Evolutionary conservation across 2,329 filamentous ascomycete genomes (phyloP).

Genomic region (Alternaria triticina): DNA sequence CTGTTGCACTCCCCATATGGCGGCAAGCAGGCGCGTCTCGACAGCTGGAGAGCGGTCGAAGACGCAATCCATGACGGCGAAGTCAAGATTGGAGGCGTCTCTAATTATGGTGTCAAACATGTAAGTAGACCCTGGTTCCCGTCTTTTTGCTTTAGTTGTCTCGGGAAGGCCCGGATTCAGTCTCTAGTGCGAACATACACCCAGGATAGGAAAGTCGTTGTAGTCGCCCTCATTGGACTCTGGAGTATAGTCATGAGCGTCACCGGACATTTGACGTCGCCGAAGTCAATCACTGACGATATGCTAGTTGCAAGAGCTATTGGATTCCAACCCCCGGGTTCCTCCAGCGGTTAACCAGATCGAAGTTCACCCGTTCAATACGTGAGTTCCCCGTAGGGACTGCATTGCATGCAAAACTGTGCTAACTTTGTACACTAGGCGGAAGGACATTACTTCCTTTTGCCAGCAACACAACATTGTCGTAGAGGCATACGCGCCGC

Average conservation of each 20-base stretch:
- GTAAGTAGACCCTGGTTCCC: constrained; percentile 52
- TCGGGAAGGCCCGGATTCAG: constrained; percentile 7
- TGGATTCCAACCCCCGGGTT: constrained; percentile 66
- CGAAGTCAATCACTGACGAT: constrained; percentile 18
- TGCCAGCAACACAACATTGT: constrained; percentile 71
- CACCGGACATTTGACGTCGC: constrained; percentile 2
- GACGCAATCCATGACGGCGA: constrained; percentile 77
- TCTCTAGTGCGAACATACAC: constrained; percentile 3
- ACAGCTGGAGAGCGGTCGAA: constrained; percentile 78
- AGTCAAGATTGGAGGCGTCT: constrained; percentile 74
- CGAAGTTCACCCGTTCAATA: constrained; percentile 76
- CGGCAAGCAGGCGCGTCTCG: constrained; percentile 69
- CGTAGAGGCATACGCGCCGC: constrained; percentile 80
- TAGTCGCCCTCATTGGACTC: constrained; percentile 3
- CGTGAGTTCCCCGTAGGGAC: background rate
- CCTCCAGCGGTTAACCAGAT: constrained; percentile 79
- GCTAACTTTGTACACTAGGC: constrained; percentile 66
- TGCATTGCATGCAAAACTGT: background rate
- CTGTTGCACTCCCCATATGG: constrained; percentile 81
- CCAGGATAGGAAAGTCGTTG: constrained; percentile 1
- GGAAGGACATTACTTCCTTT: constrained; percentile 68
- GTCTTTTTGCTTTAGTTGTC: constrained; percentile 5
- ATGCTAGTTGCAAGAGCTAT: constrained; percentile 69
- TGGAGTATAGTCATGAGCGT: background rate
- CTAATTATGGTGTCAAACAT: constrained; percentile 79